Evolutionary conservation across 495 filamentous ascomycete species (phyloP).

Genomic region (Daldinia loculata): DNA sequence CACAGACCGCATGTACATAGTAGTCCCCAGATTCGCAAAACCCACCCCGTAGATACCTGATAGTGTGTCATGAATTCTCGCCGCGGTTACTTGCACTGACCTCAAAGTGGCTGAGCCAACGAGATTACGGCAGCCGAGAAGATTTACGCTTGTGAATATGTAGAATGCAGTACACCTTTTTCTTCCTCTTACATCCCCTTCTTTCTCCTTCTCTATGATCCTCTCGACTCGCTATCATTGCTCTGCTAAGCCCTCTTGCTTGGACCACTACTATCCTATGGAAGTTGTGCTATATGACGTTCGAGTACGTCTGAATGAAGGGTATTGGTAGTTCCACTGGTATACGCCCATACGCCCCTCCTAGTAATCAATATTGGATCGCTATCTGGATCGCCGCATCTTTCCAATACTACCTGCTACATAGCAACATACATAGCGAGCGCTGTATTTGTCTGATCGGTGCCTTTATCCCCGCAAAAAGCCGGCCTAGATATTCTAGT

Average conservation of each 20-base stretch:
- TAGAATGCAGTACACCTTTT: neutral
- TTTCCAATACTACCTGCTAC: slow-evolving; percentile 37
- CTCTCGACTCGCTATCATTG: neutral
- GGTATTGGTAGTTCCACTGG: slow-evolving; percentile 29
- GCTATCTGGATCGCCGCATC: slow-evolving; percentile 37
- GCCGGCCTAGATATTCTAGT: slow-evolving; percentile 26
- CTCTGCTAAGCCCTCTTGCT: neutral
- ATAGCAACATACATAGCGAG: slow-evolving; percentile 11
- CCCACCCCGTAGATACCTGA: neutral
- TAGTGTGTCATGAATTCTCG: slow-evolving; percentile 5
- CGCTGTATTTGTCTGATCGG: slow-evolving; percentile 21
- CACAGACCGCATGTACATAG: slow-evolving; percentile 21
- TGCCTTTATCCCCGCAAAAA: slow-evolving; percentile 42
- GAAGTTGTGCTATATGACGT: slow-evolving; percentile 5
- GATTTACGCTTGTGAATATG: neutral
- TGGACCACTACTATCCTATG: neutral
- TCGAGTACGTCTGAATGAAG: slow-evolving; percentile 37
- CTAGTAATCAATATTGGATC: slow-evolving; percentile 30
- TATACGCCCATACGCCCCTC: slow-evolving; percentile 2
- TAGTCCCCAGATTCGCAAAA: slow-evolving; percentile 20
- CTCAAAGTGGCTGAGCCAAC: slow-evolving; percentile 31
- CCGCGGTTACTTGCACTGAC: slow-evolving; percentile 22
- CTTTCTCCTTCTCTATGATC: neutral
- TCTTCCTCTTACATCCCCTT: neutral
- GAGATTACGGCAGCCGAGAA: slow-evolving; percentile 9